Conservation (phyloP, 805 yeast genomes). For the Saccharomycopsis fodiens region DNA sequence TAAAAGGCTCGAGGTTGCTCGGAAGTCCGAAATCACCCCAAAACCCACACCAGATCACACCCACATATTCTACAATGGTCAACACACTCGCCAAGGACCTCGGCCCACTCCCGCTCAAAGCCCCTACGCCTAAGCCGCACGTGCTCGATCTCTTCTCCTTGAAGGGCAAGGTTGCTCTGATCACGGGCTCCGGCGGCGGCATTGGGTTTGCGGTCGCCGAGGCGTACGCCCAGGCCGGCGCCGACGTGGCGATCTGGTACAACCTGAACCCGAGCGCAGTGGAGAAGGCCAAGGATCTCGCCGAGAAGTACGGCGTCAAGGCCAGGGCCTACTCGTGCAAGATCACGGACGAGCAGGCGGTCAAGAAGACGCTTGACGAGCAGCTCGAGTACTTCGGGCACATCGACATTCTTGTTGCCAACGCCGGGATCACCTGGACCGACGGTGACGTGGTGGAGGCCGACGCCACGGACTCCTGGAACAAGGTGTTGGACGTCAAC, state of each 20-base stretch:
- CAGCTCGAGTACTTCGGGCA: constrained; percentile 61
- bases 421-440: constrained; percentile 85
- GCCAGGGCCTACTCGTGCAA: constrained; percentile 60
- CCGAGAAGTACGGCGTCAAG: constrained; percentile 51
- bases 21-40: no score
- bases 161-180: constrained; percentile 74
- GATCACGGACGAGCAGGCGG: constrained; percentile 42
- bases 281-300: constrained; percentile 48
- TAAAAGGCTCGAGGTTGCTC: no score
- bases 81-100: constrained; percentile 10
- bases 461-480: constrained; percentile 52
- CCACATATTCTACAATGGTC: background rate
- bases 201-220: constrained; percentile 78
- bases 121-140: constrained; percentile 43
- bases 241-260: constrained; percentile 68
- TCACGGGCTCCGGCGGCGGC: constrained; percentile 83
- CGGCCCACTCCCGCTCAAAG: constrained; percentile 41
- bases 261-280: constrained; percentile 51
- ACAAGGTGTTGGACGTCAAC: constrained; percentile 64
- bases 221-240: constrained; percentile 83
- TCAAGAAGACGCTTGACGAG: constrained; percentile 40
- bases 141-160: constrained; percentile 67
- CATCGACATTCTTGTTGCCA: constrained; percentile 79
- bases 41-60: no score
- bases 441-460: constrained; percentile 46